Conservation (phyloP, 306 rosid genomes). For the Glycine tomentella region DNA sequence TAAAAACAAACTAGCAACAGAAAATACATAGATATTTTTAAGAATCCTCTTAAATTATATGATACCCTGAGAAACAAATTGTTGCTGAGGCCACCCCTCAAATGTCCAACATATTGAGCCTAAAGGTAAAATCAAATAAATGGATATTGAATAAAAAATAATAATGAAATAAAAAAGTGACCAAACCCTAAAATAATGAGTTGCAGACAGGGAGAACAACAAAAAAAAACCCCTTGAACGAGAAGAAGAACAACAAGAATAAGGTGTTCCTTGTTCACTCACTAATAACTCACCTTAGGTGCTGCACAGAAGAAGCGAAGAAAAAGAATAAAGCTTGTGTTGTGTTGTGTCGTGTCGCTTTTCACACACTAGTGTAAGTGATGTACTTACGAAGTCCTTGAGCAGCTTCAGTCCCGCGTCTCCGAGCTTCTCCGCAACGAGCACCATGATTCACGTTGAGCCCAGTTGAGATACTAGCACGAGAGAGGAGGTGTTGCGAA, state of each 20-base stretch:
- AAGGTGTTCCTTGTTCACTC: neutral
- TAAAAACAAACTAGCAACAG: too few relatives aligned
- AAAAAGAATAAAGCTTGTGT: constrained; percentile 6
- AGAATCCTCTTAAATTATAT: constrained; percentile 1
- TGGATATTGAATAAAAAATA: constrained; percentile 43
- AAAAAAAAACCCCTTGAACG: too few relatives aligned
- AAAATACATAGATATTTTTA: too few relatives aligned
- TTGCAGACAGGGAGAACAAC: neutral
- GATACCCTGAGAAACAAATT: constrained; percentile 87
- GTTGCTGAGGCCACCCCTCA: constrained; percentile 77
- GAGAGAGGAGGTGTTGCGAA: too few relatives aligned
- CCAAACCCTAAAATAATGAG: constrained; percentile 51
- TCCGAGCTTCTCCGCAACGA: too few relatives aligned
- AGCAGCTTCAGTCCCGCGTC: too few relatives aligned
- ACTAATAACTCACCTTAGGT: neutral
- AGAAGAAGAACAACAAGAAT: neutral
- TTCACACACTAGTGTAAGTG: neutral
- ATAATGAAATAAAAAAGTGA: too few relatives aligned
- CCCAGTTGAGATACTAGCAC: too few relatives aligned
- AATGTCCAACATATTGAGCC: constrained; percentile 84
- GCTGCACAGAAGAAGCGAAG: constrained; percentile 22
- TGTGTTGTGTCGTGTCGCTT: neutral
- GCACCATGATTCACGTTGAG: too few relatives aligned
- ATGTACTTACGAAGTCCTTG: too few relatives aligned
- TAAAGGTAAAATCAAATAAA: constrained; percentile 42